These are phyloP conservation scores for Chaetomium strumarium DNA, from an alignment of 2,329 filamentous ascomycete genomes.

Conservation along the genomic window DNA sequence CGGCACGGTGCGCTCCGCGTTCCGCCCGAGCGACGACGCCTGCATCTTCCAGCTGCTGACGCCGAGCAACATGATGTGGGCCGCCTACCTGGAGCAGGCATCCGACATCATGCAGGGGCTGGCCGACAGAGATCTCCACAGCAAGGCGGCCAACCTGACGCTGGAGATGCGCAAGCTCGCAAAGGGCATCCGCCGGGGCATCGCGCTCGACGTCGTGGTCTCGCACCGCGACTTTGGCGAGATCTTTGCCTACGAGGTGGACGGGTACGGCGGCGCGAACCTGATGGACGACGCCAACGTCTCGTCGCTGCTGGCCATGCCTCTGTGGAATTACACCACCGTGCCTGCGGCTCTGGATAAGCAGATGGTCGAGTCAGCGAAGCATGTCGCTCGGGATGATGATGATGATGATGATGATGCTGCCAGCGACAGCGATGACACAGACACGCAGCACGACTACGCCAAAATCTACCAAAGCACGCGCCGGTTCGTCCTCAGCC, in stretches of 20 bases:
- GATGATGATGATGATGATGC: neutral
- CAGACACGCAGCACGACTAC: slow-evolving; percentile 33
- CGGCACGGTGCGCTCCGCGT: slow-evolving; percentile 71
- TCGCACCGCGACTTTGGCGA: slow-evolving; percentile 51
- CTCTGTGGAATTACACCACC: slow-evolving; percentile 53
- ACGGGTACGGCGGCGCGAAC: slow-evolving; percentile 62
- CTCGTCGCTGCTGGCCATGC: slow-evolving; percentile 58
- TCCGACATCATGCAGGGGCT: slow-evolving; percentile 44
- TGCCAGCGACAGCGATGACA: neutral
- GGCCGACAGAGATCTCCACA: slow-evolving; percentile 28
- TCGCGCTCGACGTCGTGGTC: slow-evolving; percentile 57
- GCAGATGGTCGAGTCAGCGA: slow-evolving; percentile 25
- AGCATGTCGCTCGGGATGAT: neutral
- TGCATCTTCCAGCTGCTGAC: slow-evolving; percentile 76
- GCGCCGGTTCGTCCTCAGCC: slow-evolving; percentile 67
- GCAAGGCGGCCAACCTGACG: slow-evolving; percentile 39
- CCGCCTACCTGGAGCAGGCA: slow-evolving; percentile 49
- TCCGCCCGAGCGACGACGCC: slow-evolving; percentile 78
- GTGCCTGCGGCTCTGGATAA: neutral
- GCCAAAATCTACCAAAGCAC: slow-evolving; percentile 72
- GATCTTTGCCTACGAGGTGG: slow-evolving; percentile 74
- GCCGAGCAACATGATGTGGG: slow-evolving; percentile 71
- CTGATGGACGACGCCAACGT: slow-evolving; percentile 71
- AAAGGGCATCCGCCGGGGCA: slow-evolving; percentile 46
- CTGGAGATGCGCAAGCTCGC: slow-evolving; percentile 51